Base-by-base conservation (phyloP, 768 basidiomycete species). In the Tylopilus intermedius region DNA sequence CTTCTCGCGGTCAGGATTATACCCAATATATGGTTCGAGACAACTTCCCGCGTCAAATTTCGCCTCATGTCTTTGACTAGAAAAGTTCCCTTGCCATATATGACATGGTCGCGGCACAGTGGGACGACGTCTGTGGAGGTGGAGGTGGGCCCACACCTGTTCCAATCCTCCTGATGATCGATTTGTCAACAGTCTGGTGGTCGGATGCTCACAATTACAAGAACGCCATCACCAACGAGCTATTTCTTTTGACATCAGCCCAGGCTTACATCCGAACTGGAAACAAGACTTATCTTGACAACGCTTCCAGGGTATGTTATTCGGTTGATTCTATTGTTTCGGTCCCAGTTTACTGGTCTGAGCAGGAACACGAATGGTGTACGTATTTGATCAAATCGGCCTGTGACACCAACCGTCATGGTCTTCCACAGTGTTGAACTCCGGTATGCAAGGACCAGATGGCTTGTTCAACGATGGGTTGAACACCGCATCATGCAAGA, bases 181-280 rank as follows among this genome's bases (percentile, higher is more conserved):
- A 40, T 38, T 46, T 5, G 49, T 3, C 38, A 18, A 4, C 45
- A 80, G 80, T 81, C 5, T 80, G 79, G 79, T 82, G 80, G 81
- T 78, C 77, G 8, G 72, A 71, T 14, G 79, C 69, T 18, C 76
- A 77, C 57, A 75, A 71, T 0, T 82, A 82, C 69, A 82, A 82
- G 67, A 81, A 82, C 49, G 79, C 80, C 9, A 75, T 83, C 53
- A 82, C 80, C n/a, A 82, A 82, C 57, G 71, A 81, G 50, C 71
- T 82, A 9, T 82, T 80, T 67, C 67, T 82, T 14, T 64, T 76
- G 32, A 71, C 74, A 6, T 81, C 80, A 3, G 79, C 80, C 2
- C 55, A 65, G 27, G 80, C 76, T 8, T 80, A 75, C 57, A 57
- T 75, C 32, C 67, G 55, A 43, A 71, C 64, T 37, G 50, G 64